Evolutionary conservation across 257 asterid genomes (phyloP).

Genomic region (Penstemon davidsonii): DNA sequence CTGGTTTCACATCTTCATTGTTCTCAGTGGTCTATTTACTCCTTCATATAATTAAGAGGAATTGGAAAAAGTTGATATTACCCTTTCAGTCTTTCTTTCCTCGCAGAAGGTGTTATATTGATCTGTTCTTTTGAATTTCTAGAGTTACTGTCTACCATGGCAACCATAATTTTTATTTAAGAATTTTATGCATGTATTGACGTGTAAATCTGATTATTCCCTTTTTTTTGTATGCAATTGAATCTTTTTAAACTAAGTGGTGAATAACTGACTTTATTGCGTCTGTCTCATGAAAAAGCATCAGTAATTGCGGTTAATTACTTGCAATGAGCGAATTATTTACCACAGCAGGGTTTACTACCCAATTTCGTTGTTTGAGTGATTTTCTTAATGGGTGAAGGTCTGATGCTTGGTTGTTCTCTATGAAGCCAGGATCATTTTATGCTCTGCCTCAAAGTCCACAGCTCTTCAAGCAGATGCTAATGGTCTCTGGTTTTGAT

Average conservation of each 20-base stretch:
- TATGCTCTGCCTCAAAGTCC: constrained; percentile 99
- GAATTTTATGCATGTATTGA: background rate
- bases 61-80: background rate
- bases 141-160: background rate
- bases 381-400: constrained; percentile 27
- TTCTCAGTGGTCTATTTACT: background rate
- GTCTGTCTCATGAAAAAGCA: background rate
- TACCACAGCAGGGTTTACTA: constrained; percentile 3
- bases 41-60: constrained; percentile 9
- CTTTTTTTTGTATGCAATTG: background rate
- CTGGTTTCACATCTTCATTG: background rate
- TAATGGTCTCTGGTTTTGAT: constrained; percentile 95
- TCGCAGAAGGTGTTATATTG: background rate
- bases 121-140: background rate
- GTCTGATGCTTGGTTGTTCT: constrained; percentile 39
- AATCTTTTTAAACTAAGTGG: background rate
- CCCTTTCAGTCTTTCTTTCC: background rate
- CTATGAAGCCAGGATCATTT: constrained; percentile 87
- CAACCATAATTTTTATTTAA: background rate
- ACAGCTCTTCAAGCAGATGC: constrained; percentile 99
- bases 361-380: constrained; percentile 21
- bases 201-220: background rate
- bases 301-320: background rate
- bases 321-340: background rate
- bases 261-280: background rate